Evolutionary conservation across 805 yeast genomes (phyloP), one percentile per base, ranked within the genome.

Genomic region (Saccharomycopsis malanga): DNA sequence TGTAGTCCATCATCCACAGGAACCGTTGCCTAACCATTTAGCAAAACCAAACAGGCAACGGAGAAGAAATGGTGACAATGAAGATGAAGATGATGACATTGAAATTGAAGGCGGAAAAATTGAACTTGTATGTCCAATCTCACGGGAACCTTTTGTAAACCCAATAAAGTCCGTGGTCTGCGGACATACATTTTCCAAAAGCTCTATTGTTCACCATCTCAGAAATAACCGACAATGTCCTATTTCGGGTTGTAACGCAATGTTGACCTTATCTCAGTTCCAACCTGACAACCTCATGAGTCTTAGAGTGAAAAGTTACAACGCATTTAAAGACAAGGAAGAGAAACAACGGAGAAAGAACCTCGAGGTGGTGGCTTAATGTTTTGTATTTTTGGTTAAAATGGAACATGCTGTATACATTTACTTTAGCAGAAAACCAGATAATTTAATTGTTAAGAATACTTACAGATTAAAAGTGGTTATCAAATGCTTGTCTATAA

Each of bases 41-140:
- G n/a, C 39, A 7, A n/a, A n/a, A n/a, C n/a, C 30, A 20, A 21
- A n/a, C n/a, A n/a, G n/a, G n/a, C n/a, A n/a, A n/a, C 38, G 38
- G 7, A 18, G n/a, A 7, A 24, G 22, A 15, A 48, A 48, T 3
- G 27, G 34, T 2, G 56, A 50, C 21, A 49, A 47, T 9, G 69
- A 62, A 4, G 63, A 59, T 0, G 79, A 70, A 12, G 81, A 75
- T 34, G 86, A 80, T 20, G 91, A 81, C 20, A 39, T 84, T 27
- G 75, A 71, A 36, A 72, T 84, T 4, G 77, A 76, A 7, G 94
- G 93, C 47, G 93, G 93, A 34, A 74, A 65, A 32, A 66, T 85
- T n/a, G 77, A 80, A 40, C 58, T 85, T 48, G 71, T 68, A 22
- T 87, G 89, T 58, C 91, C 91, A 0, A 67, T 84, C 12, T 76